Evolutionary conservation across 768 basidiomycete genomes (phyloP).

Genomic region (Phallus indusiatus): DNA sequence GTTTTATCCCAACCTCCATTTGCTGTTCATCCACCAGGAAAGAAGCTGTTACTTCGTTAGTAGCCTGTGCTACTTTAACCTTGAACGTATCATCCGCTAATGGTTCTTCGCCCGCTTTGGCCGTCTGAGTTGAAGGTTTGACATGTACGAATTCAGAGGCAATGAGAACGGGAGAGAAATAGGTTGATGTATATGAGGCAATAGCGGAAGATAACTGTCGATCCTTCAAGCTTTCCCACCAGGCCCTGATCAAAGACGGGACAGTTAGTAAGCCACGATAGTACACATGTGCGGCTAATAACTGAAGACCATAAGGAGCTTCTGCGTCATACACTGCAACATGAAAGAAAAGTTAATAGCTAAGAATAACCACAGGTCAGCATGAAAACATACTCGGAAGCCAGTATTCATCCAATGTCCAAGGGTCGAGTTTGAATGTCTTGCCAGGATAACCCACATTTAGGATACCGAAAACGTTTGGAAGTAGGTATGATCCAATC

Average conservation of each 20-base stretch:
- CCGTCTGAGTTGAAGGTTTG: slow-evolving; percentile 27
- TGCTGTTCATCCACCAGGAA: slow-evolving; percentile 91
- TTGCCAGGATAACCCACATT: slow-evolving; percentile 53
- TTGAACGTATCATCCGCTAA: slow-evolving; percentile 68
- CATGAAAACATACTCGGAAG: slow-evolving; percentile 47
- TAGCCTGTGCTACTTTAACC: slow-evolving; percentile 62
- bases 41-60: slow-evolving; percentile 74
- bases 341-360: neutral
- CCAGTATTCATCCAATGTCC: slow-evolving; percentile 79
- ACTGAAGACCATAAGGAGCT: slow-evolving; percentile 39
- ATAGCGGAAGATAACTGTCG: slow-evolving; percentile 75
- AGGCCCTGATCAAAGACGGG: slow-evolving; percentile 76
- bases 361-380: neutral
- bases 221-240: slow-evolving; percentile 85
- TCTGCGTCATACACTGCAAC: slow-evolving; percentile 49
- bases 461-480: slow-evolving; percentile 58
- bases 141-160: slow-evolving; percentile 71
- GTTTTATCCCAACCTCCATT: slow-evolving; percentile 77
- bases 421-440: slow-evolving; percentile 75
- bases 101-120: slow-evolving; percentile 38
- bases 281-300: slow-evolving; percentile 81
- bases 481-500: slow-evolving; percentile 58
- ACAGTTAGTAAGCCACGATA: slow-evolving; percentile 78
- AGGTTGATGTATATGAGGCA: slow-evolving; percentile 64
- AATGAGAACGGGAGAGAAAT: slow-evolving; percentile 88